phyloP scores from a whole-genome alignment of 495 filamentous ascomycete genomes.

The Talaromyces stipitatus region DNA sequence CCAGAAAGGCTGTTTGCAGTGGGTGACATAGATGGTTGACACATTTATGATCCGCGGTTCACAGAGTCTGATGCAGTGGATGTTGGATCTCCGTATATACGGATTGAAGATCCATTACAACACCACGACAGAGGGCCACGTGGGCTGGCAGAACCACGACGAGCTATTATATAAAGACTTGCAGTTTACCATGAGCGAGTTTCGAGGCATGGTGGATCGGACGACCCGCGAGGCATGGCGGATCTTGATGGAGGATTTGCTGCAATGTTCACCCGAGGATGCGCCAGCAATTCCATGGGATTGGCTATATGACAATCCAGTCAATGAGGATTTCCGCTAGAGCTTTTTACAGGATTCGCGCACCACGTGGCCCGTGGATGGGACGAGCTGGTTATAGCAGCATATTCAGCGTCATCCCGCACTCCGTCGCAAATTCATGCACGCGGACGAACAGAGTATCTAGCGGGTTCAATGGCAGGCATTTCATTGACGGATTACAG shows the following conservation, averaged over 20 bases:
- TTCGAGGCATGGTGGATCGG: conserved; percentile 7
- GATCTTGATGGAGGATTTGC: background rate
- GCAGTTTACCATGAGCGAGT: conserved; percentile 8
- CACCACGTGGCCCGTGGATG: conserved; percentile 4
- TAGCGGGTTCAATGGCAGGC: no score
- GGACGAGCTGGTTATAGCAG: background rate
- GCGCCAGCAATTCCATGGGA: conserved; percentile 2
- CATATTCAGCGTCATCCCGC: conserved; percentile 1
- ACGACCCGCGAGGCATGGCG: background rate
- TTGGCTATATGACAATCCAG: conserved; percentile 3
- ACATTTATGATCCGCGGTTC: conserved; percentile 52
- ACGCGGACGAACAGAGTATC: no score
- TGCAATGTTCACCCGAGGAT: background rate
- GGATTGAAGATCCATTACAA: conserved; percentile 25
- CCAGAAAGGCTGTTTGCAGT: no score
- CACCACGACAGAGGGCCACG: conserved; percentile 6
- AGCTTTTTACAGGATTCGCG: conserved; percentile 11
- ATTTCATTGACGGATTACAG: no score
- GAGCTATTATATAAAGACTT: conserved; percentile 8
- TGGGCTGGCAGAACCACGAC: conserved; percentile 6
- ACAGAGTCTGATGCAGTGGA: conserved; percentile 38
- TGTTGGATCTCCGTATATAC: conserved; percentile 21
- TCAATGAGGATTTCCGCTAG: conserved; percentile 1
- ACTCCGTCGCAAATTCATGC: background rate
- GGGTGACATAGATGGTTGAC: conserved; percentile 52